Evolutionary conservation across 495 filamentous ascomycete genomes (phyloP).

Genomic region (Mytilinidion resinicola): DNA sequence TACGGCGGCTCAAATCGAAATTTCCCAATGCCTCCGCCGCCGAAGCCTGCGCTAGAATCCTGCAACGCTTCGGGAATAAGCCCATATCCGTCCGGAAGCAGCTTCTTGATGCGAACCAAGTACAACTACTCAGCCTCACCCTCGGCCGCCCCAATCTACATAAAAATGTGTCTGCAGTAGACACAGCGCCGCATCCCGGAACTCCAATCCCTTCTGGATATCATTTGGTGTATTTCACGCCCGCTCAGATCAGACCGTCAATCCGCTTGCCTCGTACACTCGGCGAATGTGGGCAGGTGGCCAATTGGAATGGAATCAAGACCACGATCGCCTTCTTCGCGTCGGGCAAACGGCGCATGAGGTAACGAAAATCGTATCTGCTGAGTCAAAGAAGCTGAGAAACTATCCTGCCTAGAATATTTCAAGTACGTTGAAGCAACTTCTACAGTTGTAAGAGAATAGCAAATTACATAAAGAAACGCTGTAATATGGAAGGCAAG

Average conservation of each 20-base stretch:
- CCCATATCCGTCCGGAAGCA: constrained; percentile 17
- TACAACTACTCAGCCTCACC: constrained; percentile 11
- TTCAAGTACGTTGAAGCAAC: too few species aligned
- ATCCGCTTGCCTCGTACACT: constrained; percentile 56
- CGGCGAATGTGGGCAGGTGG: constrained; percentile 81
- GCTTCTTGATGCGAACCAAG: constrained; percentile 17
- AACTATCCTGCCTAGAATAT: too few species aligned
- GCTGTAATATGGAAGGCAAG: too few species aligned
- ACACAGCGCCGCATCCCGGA: constrained; percentile 5
- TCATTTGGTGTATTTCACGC: constrained; percentile 25
- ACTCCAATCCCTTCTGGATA: constrained; percentile 22
- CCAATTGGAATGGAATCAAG: constrained; percentile 46
- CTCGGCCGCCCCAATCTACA: constrained; percentile 5
- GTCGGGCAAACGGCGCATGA: constrained; percentile 53
- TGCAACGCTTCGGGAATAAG: constrained; percentile 15
- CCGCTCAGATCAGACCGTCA: constrained; percentile 56
- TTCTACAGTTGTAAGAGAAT: too few species aligned
- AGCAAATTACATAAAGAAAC: too few species aligned
- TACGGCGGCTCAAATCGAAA: too few species aligned
- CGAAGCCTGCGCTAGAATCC: constrained; percentile 13
- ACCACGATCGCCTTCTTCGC: constrained; percentile 39
- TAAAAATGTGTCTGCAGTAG: not conserved
- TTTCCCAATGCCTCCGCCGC: not conserved
- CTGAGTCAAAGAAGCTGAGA: constrained; percentile 44
- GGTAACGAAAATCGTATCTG: constrained; percentile 48